These are phyloP conservation scores for Mycena epipterygia DNA, from an alignment of 768 basidiomycete genomes.

Conservation along the genomic window DNA sequence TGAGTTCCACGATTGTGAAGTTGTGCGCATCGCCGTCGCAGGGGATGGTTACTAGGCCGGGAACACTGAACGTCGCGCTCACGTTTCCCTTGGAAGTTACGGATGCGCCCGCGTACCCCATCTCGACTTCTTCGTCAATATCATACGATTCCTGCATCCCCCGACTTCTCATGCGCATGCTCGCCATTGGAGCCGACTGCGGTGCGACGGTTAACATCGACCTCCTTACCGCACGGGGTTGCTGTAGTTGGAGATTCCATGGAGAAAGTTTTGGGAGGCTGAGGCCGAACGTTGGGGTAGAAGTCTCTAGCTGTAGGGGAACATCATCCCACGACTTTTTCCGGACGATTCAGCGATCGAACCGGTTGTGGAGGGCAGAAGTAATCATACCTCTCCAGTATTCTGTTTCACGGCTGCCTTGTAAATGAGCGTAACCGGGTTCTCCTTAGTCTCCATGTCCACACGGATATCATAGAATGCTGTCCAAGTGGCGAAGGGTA, in stretches of 20 bases:
- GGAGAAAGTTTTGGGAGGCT: constrained; percentile 51
- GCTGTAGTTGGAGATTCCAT: constrained; percentile 51
- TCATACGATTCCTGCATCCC: neutral
- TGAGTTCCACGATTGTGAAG: constrained; percentile 55
- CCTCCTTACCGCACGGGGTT: constrained; percentile 8
- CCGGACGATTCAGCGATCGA: neutral
- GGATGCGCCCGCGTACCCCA: constrained; percentile 13
- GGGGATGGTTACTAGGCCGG: constrained; percentile 58
- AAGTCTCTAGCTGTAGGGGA: constrained; percentile 58
- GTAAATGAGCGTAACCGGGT: constrained; percentile 54
- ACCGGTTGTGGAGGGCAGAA: neutral
- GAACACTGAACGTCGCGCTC: constrained; percentile 57
- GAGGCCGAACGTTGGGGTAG: constrained; percentile 56
- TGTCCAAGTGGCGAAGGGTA: constrained; percentile 52
- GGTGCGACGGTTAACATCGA: neutral
- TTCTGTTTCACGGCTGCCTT: constrained; percentile 56
- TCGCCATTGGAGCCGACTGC: neutral
- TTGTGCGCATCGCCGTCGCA: constrained; percentile 56
- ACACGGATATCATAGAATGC: constrained; percentile 59
- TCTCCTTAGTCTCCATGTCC: constrained; percentile 55
- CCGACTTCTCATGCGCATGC: neutral
- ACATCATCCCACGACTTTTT: constrained; percentile 59
- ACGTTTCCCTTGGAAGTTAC: constrained; percentile 55
- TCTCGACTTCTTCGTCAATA: neutral
- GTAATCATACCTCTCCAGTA: constrained; percentile 55